phyloP scores from a whole-genome alignment of 2,329 filamentous ascomycete genomes.

The Phaeosphaeria sp. region DNA sequence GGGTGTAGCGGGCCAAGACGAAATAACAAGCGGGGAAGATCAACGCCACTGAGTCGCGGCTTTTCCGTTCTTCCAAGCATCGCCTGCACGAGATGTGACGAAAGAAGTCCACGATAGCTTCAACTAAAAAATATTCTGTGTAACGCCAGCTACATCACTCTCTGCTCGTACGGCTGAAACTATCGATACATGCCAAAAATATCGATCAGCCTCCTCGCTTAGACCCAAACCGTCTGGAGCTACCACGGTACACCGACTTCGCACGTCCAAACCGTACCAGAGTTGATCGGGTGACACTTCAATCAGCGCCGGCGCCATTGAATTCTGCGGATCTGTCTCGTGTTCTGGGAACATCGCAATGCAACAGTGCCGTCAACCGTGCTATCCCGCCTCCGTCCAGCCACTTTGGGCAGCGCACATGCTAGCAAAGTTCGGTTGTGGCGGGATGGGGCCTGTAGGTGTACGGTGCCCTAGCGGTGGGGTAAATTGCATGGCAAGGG shows the following conservation, averaged over 20 bases:
- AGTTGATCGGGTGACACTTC: conserved; percentile 7
- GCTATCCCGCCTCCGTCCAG: not conserved
- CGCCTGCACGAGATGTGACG: not conserved
- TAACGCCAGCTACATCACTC: not conserved
- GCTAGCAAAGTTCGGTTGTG: conserved; percentile 2
- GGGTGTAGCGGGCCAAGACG: conserved; percentile 7
- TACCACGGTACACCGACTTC: conserved; percentile 1
- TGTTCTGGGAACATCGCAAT: conserved; percentile 15
- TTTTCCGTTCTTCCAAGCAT: not conserved
- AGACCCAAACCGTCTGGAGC: not conserved
- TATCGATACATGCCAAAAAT: conserved; percentile 8
- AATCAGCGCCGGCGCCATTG: conserved; percentile 1
- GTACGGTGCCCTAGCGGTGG: not conserved
- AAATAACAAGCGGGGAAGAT: conserved; percentile 4
- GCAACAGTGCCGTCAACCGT: conserved; percentile 7
- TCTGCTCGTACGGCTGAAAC: not conserved
- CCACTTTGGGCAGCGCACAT: conserved; percentile 1
- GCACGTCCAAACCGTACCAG: not conserved
- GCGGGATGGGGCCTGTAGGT: not conserved
- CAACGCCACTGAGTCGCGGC: conserved; percentile 4
- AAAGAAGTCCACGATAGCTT: not conserved
- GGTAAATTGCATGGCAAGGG: conserved; percentile 3
- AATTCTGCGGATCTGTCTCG: conserved; percentile 13
- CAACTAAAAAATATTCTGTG: not conserved
- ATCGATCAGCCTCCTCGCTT: not conserved